These are phyloP conservation scores for Stephanodiscus minutulus DNA, from an alignment of 108 stramenopile species.

Conservation along the genomic window DNA sequence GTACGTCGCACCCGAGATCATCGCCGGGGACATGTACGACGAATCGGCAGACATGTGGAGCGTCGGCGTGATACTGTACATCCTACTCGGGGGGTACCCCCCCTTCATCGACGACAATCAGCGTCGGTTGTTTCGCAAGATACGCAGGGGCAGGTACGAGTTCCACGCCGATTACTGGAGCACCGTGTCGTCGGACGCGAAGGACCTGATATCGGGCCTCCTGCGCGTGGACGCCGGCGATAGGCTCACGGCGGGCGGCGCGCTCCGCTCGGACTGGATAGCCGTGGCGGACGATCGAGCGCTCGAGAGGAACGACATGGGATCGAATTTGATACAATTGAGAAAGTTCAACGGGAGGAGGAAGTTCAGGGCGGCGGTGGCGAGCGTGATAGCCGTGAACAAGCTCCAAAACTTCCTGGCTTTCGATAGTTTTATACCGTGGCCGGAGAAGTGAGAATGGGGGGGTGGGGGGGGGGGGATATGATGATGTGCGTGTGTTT, in stretches of 20 bases:
- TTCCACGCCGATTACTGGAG: slow-evolving; percentile 91
- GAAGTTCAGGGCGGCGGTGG: slow-evolving; percentile 85
- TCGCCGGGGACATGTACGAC: slow-evolving; percentile 89
- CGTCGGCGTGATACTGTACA: slow-evolving; percentile 95
- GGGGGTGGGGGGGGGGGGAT: too few species aligned
- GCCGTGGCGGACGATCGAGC: slow-evolving; percentile 54
- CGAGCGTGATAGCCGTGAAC: slow-evolving; percentile 59
- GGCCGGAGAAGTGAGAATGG: neutral
- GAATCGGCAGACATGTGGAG: slow-evolving; percentile 96
- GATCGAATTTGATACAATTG: slow-evolving; percentile 61
- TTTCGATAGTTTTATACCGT: slow-evolving; percentile 28
- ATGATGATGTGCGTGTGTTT: too few species aligned
- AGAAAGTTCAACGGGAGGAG: slow-evolving; percentile 86
- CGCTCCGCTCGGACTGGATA: slow-evolving; percentile 85
- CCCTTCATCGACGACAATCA: slow-evolving; percentile 88
- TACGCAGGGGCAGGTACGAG: slow-evolving; percentile 78
- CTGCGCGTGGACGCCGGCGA: slow-evolving; percentile 67
- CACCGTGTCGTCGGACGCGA: slow-evolving; percentile 80
- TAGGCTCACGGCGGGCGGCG: slow-evolving; percentile 69
- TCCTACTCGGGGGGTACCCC: slow-evolving; percentile 94
- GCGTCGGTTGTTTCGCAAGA: slow-evolving; percentile 80
- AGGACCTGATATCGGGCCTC: slow-evolving; percentile 79
- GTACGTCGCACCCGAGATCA: slow-evolving; percentile 96
- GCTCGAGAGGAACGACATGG: slow-evolving; percentile 69
- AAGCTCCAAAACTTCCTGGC: slow-evolving; percentile 47